Base-by-base conservation (phyloP, 495 filamentous ascomycete species). In the Lindgomyces ingoldianus region DNA sequence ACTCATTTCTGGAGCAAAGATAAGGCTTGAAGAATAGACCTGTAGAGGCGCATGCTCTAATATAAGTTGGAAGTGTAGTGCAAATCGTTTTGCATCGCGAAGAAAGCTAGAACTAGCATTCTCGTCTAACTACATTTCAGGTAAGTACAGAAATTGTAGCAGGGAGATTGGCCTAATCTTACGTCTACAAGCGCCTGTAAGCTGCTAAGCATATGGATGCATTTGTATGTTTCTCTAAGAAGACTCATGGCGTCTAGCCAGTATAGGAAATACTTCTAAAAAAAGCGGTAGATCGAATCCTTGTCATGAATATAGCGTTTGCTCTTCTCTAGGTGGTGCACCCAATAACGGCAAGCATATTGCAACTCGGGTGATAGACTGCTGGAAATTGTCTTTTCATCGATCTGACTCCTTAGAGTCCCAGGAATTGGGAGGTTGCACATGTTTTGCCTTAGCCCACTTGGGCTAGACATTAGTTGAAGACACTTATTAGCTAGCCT, bases 191-290 rank as follows among this genome's bases (percentile, higher is more conserved):
- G 33, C 6, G 33, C 14, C 6, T 39, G 33, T 6, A 39, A 22
- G 6, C 8, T 21, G 10, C 41, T 26, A 2, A 62, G 4, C 22
- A 65, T 9, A 18, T 24, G 18, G 26, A 39, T 25, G 18, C 8
- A 19, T 36, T 61, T 25, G 19, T 14, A n/a, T 16, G 24, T 44
- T 10, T 56, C n/a, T 10, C 74, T 74, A 22, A 80, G 18, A 25
- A 77, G 62, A 53, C 70, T 70, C 52, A 81, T 63, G 22, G 71
- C 76, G 70, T 82, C 76, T 16, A 81, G 26, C 79, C 74, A 81
- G 61, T 76, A 70, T 10, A 84, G 72, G 36, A 83, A 75, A 65
- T 82, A 72, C 59, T 71, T 41, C 56, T 67, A 26, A 12, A 82
- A 60, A 39, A 82, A 83, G 4, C n/a, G 19, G 41, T 73, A 27